A percentile compares a stretch with the other conserved stretches of the same genome.
These are phyloP conservation scores for Cystobasidium slooffiae DNA, from an alignment of 1,284 basidiomycete genomes.

Conservation along the genomic window DNA sequence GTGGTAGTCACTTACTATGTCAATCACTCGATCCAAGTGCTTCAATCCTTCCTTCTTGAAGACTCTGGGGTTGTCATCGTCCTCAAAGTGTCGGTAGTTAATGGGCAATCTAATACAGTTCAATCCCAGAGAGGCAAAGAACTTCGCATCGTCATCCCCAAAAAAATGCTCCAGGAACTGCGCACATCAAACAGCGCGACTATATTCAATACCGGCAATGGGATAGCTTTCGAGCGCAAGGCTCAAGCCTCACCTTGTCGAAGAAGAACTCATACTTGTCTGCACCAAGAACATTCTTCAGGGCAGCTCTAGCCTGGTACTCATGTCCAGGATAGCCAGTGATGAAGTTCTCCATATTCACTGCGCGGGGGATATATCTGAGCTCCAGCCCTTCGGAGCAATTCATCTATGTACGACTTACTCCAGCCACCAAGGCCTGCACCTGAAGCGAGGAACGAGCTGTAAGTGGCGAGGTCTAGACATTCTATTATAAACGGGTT, in stretches of 20 bases:
- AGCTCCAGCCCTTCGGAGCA: no score
- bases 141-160: constrained; percentile 68
- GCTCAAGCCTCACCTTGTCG: constrained; percentile 63
- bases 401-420: neutral
- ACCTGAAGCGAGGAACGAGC: neutral
- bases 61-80: constrained; percentile 68
- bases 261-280: constrained; percentile 76
- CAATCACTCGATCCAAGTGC: constrained; percentile 67
- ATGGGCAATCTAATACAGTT: constrained; percentile 68
- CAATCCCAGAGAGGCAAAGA: constrained; percentile 70
- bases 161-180: constrained; percentile 77
- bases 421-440: constrained; percentile 25
- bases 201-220: no score
- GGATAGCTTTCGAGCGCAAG: neutral
- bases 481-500: neutral
- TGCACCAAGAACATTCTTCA: constrained; percentile 68
- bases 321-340: constrained; percentile 67
- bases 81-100: constrained; percentile 71
- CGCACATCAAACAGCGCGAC: no score
- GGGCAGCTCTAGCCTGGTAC: constrained; percentile 69
- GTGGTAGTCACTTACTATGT: constrained; percentile 53
- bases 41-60: constrained; percentile 64
- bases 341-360: constrained; percentile 38
- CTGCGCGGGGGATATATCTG: neutral
- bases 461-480: neutral